These are phyloP conservation scores for Cydonia oblonga DNA, from an alignment of 331 rosid genomes.

Conservation along the genomic window DNA sequence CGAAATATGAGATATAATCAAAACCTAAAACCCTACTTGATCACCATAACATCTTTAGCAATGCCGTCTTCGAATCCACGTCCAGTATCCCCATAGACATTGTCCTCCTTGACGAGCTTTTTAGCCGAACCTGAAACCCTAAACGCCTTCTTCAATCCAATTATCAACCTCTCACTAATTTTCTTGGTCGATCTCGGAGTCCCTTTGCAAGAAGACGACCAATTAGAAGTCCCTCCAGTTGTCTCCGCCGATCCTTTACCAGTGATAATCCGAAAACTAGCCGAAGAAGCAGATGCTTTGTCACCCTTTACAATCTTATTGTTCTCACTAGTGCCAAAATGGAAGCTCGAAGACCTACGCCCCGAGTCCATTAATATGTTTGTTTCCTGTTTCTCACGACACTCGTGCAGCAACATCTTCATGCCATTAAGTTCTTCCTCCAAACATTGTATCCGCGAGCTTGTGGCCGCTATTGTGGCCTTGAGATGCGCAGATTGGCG, in stretches of 20 bases:
- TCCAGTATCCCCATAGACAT: not conserved
- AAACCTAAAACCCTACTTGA: not conserved
- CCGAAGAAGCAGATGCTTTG: constrained; percentile 41
- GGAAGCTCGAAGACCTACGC: constrained; percentile 55
- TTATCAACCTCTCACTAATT: constrained; percentile 38
- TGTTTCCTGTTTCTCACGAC: constrained; percentile 18
- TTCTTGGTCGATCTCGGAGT: constrained; percentile 18
- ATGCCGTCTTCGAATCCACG: not conserved
- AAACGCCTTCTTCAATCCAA: constrained; percentile 52
- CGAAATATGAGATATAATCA: not conserved
- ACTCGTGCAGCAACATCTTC: constrained; percentile 35
- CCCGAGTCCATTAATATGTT: not conserved
- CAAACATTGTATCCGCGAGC: constrained; percentile 44
- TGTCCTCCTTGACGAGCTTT: not conserved
- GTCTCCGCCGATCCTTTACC: not conserved
- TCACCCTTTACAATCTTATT: constrained; percentile 33
- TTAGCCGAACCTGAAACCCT: constrained; percentile 24
- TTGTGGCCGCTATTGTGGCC: constrained; percentile 54
- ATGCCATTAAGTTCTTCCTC: constrained; percentile 54
- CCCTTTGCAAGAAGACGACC: constrained; percentile 10
- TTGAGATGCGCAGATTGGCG: constrained; percentile 40
- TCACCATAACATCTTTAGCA: constrained; percentile 1
- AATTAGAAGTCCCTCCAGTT: not conserved
- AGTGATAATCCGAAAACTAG: constrained; percentile 20
- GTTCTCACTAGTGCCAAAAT: constrained; percentile 17